These are phyloP conservation scores for Spathaspora girioi DNA, from an alignment of 805 yeast genomes.

Conservation along the genomic window DNA sequence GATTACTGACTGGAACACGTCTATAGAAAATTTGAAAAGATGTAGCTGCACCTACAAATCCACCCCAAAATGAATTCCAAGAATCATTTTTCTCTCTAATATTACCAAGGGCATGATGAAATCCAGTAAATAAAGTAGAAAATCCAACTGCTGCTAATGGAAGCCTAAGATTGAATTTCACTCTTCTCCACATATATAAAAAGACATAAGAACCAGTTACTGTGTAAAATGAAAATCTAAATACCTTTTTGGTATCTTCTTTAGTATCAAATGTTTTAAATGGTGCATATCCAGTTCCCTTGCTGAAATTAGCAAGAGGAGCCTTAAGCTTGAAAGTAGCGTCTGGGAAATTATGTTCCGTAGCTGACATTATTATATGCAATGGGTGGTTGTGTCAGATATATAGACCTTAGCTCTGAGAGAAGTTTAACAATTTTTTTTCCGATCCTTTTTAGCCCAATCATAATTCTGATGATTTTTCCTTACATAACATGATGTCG, in stretches of 20 bases:
- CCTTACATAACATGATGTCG: neutral
- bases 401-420: neutral
- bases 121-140: constrained; percentile 45
- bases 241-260: constrained; percentile 45
- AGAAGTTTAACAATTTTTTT: neutral
- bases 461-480: neutral
- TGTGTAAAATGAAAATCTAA: constrained; percentile 45
- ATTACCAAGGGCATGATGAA: constrained; percentile 41
- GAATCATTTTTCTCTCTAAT: constrained; percentile 62
- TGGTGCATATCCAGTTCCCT: constrained; percentile 39
- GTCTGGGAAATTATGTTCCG: constrained; percentile 11
- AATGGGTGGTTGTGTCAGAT: neutral
- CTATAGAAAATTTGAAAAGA: constrained; percentile 27
- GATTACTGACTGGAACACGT: constrained; percentile 39
- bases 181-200: constrained; percentile 42
- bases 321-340: constrained; percentile 39
- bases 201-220: constrained; percentile 46
- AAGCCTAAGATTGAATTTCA: constrained; percentile 38
- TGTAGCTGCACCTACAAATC: constrained; percentile 39
- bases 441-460: neutral
- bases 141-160: constrained; percentile 34
- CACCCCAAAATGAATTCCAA: constrained; percentile 59
- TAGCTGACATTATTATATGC: neutral
- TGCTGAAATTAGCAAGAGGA: constrained; percentile 37
- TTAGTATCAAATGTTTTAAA: constrained; percentile 57